Conservation (phyloP, 176 grass and related monocot genomes). For the Ensete ventricosum region DNA sequence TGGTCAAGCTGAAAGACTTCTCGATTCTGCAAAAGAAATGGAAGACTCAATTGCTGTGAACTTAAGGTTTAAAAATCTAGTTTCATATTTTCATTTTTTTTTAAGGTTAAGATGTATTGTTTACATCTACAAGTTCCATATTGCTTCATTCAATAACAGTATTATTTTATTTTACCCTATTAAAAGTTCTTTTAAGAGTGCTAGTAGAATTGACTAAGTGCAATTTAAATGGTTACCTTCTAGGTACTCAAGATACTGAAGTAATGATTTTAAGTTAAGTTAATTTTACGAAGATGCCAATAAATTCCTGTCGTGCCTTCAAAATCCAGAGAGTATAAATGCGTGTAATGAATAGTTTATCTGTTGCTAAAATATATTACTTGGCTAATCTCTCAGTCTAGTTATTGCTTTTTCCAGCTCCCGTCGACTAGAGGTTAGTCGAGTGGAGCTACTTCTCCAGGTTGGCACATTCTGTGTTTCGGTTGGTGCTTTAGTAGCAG, state of each 20-base stretch:
- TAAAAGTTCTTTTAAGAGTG: too few relatives aligned
- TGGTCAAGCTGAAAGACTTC: constrained; percentile 92
- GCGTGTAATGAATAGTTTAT: not conserved
- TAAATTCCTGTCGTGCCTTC: too few relatives aligned
- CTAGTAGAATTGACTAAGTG: too few relatives aligned
- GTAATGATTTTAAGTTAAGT: too few relatives aligned
- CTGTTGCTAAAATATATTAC: not conserved
- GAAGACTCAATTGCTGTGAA: constrained; percentile 98
- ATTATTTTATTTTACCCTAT: not conserved
- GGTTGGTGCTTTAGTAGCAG: constrained; percentile 85
- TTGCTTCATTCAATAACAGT: not conserved
- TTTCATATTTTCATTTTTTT: not conserved
- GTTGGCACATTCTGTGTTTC: constrained; percentile 90
- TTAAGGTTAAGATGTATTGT: not conserved
- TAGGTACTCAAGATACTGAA: too few relatives aligned
- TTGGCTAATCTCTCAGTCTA: not conserved
- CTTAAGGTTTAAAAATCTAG: constrained; percentile 50
- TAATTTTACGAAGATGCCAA: too few relatives aligned
- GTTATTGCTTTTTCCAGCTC: constrained; percentile 45
- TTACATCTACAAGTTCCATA: not conserved
- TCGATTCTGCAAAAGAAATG: constrained; percentile 97
- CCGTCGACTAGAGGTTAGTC: constrained; percentile 86
- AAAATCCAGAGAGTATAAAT: too few relatives aligned
- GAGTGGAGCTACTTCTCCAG: constrained; percentile 92
- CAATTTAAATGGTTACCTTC: too few relatives aligned